Conservation (phyloP, 345 rosid species). For the Arabis hirsuta region DNA sequence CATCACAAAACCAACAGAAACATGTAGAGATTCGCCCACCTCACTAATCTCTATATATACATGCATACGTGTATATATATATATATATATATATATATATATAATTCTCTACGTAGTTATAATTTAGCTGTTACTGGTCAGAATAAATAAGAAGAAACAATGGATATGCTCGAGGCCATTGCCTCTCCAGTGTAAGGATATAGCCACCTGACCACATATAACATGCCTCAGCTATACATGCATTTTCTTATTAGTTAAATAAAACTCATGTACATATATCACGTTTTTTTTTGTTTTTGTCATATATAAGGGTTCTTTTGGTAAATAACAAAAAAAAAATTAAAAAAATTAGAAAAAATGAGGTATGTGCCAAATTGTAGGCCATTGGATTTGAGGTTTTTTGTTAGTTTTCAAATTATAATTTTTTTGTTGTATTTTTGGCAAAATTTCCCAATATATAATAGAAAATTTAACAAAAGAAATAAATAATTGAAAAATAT, state of each 20-base stretch:
- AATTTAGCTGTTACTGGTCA: not conserved
- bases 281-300: not conserved
- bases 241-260: slow-evolving; percentile 29
- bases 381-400: too few relatives aligned
- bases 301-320: too few relatives aligned
- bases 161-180: slow-evolving; percentile 43
- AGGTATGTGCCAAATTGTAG: too few relatives aligned
- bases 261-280: not conserved
- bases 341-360: too few relatives aligned
- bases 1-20: slow-evolving; percentile 29
- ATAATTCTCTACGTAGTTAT: not conserved
- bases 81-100: not conserved
- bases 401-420: too few relatives aligned
- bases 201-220: slow-evolving; percentile 30
- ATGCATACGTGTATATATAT: not conserved
- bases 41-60: slow-evolving; percentile 2
- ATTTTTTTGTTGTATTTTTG: too few relatives aligned
- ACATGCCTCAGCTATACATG: slow-evolving; percentile 26
- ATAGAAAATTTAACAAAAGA: not conserved
- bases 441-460: not conserved
- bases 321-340: too few relatives aligned
- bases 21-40: slow-evolving; percentile 21
- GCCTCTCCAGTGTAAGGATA: slow-evolving; percentile 46
- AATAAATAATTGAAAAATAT: not conserved
- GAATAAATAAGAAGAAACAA: slow-evolving; percentile 17